These are phyloP conservation scores for Apocynum venetum DNA, from an alignment of 257 asterid genomes.

Conservation along the genomic window DNA sequence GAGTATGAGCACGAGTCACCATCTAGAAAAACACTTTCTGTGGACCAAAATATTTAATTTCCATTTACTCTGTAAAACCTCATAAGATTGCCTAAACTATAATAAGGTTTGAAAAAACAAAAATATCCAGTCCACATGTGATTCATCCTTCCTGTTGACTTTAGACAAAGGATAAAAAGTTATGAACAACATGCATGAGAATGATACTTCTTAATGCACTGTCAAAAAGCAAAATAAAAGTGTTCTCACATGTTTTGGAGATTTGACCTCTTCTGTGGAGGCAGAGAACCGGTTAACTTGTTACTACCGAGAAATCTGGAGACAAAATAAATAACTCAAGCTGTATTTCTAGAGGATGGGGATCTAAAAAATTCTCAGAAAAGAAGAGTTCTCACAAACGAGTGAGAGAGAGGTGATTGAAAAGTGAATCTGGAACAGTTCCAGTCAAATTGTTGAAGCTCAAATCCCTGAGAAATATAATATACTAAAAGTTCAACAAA, in stretches of 20 bases:
- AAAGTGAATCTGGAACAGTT: conserved; percentile 45
- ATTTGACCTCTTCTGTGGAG: conserved; percentile 35
- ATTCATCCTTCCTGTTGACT: neutral
- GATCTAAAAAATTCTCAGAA: neutral
- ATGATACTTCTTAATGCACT: neutral
- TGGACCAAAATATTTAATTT: neutral
- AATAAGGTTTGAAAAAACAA: neutral
- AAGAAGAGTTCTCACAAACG: conserved; percentile 41
- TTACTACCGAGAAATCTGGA: conserved; percentile 86
- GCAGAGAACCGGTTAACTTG: conserved; percentile 55
- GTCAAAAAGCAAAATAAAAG: neutral
- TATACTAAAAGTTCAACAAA: neutral
- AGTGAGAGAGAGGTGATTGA: conserved; percentile 47
- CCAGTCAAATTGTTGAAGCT: conserved; percentile 84
- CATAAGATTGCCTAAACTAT: neutral
- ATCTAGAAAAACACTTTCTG: neutral
- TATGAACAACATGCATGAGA: neutral
- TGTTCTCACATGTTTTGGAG: conserved; percentile 55
- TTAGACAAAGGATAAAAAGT: neutral
- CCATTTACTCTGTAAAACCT: neutral
- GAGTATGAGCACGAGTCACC: neutral
- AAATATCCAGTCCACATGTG: neutral
- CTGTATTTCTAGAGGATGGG: neutral
- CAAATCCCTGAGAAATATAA: conserved; percentile 63
- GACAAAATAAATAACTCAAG: neutral